Percentiles rank a stretch among this genome's conserved stretches.
phyloP scores from a whole-genome alignment of 768 basidiomycete species.

The Russula dissimulans region DNA sequence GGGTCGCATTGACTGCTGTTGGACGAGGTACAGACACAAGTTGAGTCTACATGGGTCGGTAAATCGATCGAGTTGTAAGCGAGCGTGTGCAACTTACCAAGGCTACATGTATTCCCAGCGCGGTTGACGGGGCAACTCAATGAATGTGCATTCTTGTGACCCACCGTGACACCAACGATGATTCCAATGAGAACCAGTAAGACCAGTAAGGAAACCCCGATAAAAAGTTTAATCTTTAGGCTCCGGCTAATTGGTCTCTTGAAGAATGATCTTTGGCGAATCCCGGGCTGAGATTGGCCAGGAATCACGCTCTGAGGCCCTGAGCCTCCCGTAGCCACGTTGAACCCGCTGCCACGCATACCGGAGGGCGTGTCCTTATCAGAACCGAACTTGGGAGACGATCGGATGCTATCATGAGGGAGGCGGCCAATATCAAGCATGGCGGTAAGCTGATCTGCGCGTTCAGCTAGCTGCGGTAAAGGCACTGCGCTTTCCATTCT shows the following conservation, averaged over 20 bases:
- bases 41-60: conserved; percentile 38
- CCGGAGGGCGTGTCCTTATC: background rate
- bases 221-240: conserved; percentile 13
- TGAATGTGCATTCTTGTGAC: conserved; percentile 22
- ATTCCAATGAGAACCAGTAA: conserved; percentile 33
- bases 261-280: background rate
- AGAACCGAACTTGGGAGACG: background rate
- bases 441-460: conserved; percentile 39
- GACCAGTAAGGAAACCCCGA: conserved; percentile 18
- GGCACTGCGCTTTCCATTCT: conserved; percentile 39
- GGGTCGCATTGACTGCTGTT: conserved; percentile 36
- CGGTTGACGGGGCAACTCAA: conserved; percentile 34
- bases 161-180: conserved; percentile 37
- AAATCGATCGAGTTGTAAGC: background rate
- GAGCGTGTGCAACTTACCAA: conserved; percentile 35
- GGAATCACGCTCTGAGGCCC: background rate
- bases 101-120: conserved; percentile 43
- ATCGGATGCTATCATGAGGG: conserved; percentile 38
- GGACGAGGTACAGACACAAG: conserved; percentile 51
- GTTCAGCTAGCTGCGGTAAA: conserved; percentile 43
- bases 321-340: conserved; percentile 1
- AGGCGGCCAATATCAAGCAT: conserved; percentile 46
- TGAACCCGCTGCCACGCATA: conserved; percentile 1
- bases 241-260: conserved; percentile 8
- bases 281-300: background rate